Conservation (phyloP, 2,329 filamentous ascomycete genomes). For the Diplocarpon rosae region DNA sequence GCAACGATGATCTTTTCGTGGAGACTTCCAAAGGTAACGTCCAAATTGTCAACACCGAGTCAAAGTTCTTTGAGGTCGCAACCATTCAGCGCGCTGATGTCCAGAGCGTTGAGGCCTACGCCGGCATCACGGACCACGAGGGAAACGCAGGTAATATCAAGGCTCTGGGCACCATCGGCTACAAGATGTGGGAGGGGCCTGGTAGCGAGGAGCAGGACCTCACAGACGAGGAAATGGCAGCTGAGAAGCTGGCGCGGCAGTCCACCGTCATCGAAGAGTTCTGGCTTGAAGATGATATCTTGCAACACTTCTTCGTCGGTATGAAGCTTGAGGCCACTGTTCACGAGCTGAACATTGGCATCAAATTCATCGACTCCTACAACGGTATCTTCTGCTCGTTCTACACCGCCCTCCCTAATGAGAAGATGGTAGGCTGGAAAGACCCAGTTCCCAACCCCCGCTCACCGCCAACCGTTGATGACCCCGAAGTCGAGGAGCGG, state of each 20-base stretch:
- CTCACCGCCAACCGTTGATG: conserved; percentile 24
- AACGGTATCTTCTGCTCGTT: conserved; percentile 47
- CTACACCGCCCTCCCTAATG: conserved; percentile 55
- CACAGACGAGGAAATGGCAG: conserved; percentile 17
- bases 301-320: conserved; percentile 49
- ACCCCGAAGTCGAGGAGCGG: conserved; percentile 23
- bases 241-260: conserved; percentile 16
- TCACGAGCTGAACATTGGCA: conserved; percentile 45
- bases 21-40: conserved; percentile 27
- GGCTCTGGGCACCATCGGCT: conserved; percentile 35
- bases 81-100: conserved; percentile 36
- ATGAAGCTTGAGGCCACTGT: conserved; percentile 49
- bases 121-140: conserved; percentile 28
- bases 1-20: conserved; percentile 26
- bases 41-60: conserved; percentile 35
- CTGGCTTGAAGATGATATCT: conserved; percentile 53
- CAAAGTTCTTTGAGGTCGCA: conserved; percentile 50
- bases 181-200: conserved; percentile 34
- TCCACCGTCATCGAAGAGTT: conserved; percentile 39
- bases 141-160: conserved; percentile 27
- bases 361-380: conserved; percentile 54
- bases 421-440: conserved; percentile 58
- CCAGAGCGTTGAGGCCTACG: conserved; percentile 35
- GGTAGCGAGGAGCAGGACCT: conserved; percentile 17
- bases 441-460: conserved; percentile 30